Evolutionary conservation across 345 rosid species (phyloP), one percentile per base, ranked within the genome.

Genomic region (Eucalyptus polybractea): DNA sequence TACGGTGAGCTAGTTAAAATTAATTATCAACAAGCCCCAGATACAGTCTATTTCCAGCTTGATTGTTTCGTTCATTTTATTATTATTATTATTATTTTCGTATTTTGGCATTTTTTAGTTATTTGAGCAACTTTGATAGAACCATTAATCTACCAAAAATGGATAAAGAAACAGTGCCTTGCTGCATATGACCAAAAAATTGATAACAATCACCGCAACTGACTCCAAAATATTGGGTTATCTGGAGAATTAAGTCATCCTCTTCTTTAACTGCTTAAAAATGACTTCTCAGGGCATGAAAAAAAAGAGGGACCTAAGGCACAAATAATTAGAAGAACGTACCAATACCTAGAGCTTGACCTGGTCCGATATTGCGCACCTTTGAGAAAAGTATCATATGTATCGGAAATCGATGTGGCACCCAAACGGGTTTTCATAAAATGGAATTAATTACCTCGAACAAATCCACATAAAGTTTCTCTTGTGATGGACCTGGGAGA

Each of bases 1-100:
- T 60, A 27, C 67, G 0, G 67, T 56, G 62, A 56, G 62, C 62
- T 56, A 21, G 62, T 4, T 56, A 0, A 54, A 0, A 56, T 8
- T 22, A 22, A 56, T 9, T 27, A 56, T 22, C 62, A 56, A 22
- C 62, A 56, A 56, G 27, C 29, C 29, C 62, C 11, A 10, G 29
- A 56, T 22, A 54, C 27, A 22, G 62, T 56, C 62, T 56, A 56
- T 56, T 56, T 56, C 27, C 27, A 56, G 27, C 60, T 54, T 9
- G 60, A 54, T 21, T 8, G 27, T 54, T 54, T 54, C 27, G 5
- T 54, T 54, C 60, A 22, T 22, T 54, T 54, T 54, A 2, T 54
- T 54, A 2, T 54, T 54, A 2, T 54, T 54, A 0, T 22, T 54
- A 8, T 8, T 8, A 4, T 21, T 21, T 21, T 54, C 3, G 5